These are phyloP conservation scores for Sphaerobolus stellatus DNA, from an alignment of 1,284 basidiomycete species.

Conservation along the genomic window DNA sequence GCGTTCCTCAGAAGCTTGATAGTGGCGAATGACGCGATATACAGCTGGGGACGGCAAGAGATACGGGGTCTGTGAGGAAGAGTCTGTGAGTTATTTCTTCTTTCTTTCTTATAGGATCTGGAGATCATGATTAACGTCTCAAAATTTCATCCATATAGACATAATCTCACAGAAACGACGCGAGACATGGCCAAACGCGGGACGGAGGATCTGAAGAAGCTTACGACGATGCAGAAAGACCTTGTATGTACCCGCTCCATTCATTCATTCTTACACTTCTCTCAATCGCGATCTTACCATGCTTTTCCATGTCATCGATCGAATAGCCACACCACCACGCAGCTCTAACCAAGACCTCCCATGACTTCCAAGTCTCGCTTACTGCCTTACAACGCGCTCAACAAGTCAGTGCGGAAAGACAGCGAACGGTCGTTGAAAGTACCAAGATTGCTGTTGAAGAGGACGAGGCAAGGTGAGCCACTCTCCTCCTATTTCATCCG, in stretches of 20 bases:
- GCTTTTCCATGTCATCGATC: too few relatives aligned
- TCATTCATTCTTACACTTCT: too few relatives aligned
- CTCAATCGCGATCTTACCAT: too few relatives aligned
- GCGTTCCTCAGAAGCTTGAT: background rate
- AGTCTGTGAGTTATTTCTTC: constrained; percentile 58
- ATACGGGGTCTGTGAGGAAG: constrained; percentile 74
- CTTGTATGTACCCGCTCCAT: constrained; percentile 49
- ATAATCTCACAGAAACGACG: constrained; percentile 92
- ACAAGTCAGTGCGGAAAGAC: constrained; percentile 83
- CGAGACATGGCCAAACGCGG: constrained; percentile 92
- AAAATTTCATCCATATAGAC: constrained; percentile 37
- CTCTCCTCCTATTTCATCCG: background rate
- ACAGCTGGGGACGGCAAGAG: constrained; percentile 71
- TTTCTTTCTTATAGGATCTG: background rate
- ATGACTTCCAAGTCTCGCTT: constrained; percentile 89
- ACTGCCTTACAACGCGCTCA: constrained; percentile 91
- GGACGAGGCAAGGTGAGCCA: constrained; percentile 36
- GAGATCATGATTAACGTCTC: background rate
- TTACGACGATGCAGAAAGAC: constrained; percentile 65
- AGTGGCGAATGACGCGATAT: background rate
- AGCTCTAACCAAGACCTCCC: constrained; percentile 84
- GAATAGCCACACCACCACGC: constrained; percentile 80
- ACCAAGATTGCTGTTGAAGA: constrained; percentile 77
- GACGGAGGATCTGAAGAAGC: constrained; percentile 87
- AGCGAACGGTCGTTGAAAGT: constrained; percentile 80